Conservation (phyloP, 2,329 filamentous ascomycete species). For the Ilyonectria destructans region DNA sequence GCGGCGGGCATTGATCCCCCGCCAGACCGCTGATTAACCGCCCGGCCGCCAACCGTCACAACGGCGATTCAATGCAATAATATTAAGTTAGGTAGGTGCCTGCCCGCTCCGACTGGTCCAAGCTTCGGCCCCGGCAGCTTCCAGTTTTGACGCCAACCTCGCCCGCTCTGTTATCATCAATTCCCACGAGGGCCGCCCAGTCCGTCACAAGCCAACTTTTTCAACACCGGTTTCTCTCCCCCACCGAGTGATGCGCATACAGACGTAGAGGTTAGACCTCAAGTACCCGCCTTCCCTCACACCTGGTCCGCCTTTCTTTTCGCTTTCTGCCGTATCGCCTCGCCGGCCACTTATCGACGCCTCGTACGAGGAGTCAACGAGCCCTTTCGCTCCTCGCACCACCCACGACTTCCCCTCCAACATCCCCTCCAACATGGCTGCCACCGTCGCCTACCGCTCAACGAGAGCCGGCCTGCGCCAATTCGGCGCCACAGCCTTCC, state of each 20-base stretch:
- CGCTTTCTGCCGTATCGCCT: constrained; percentile 28
- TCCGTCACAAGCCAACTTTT: constrained; percentile 39
- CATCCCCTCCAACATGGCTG: constrained; percentile 58
- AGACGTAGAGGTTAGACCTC: constrained; percentile 44
- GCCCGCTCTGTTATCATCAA: constrained; percentile 48
- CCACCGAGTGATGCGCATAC: constrained; percentile 44
- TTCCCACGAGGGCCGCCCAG: constrained; percentile 42
- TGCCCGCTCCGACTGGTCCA: constrained; percentile 42
- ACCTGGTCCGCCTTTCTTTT: constrained; percentile 23
- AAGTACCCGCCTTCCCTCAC: constrained; percentile 36
- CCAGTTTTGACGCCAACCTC: constrained; percentile 49
- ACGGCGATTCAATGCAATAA: constrained; percentile 34
- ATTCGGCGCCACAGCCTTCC: constrained; percentile 53
- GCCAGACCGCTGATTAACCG: constrained; percentile 34
- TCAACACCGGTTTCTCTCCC: constrained; percentile 29
- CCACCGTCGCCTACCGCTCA: constrained; percentile 61
- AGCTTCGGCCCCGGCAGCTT: constrained; percentile 42
- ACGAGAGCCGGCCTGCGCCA: constrained; percentile 59
- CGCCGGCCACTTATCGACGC: constrained; percentile 43
- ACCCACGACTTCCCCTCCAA: constrained; percentile 8
- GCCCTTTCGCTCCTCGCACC: constrained; percentile 27
- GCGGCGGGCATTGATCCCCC: constrained; percentile 4
- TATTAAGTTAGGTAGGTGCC: constrained; percentile 1
- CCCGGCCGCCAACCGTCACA: constrained; percentile 33
- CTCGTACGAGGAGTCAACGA: constrained; percentile 43